phyloP scores from a whole-genome alignment of 2,329 filamentous ascomycete genomes.

The Talaromyces verruculosus region DNA sequence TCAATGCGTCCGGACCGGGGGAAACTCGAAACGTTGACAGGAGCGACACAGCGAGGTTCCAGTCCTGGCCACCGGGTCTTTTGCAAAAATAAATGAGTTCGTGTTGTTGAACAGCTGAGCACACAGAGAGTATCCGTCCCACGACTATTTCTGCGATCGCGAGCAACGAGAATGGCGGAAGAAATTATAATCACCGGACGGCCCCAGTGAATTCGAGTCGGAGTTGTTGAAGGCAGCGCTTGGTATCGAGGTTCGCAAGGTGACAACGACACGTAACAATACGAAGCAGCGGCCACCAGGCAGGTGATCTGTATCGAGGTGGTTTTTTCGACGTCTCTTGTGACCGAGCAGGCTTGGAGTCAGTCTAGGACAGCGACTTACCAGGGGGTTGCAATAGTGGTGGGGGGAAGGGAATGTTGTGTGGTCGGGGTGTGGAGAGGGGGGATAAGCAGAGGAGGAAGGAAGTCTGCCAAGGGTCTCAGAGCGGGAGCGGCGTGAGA shows the following conservation, averaged over 20 bases:
- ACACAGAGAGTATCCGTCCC: slow-evolving; percentile 12
- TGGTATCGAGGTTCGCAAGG: background rate
- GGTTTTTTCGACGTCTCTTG: background rate
- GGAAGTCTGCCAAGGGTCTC: slow-evolving; percentile 4
- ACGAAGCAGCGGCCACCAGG: background rate
- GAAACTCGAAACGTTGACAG: background rate
- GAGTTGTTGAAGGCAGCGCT: background rate
- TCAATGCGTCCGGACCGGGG: slow-evolving; percentile 10
- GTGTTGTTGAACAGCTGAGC: background rate
- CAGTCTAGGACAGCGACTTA: slow-evolving; percentile 3
- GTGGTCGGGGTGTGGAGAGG: slow-evolving; percentile 15
- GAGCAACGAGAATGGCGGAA: background rate
- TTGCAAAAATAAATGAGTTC: background rate
- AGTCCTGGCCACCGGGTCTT: slow-evolving; percentile 6
- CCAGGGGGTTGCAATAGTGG: slow-evolving; percentile 7
- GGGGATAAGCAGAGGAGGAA: background rate
- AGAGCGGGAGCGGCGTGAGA: slow-evolving; percentile 3
- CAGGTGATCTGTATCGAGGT: background rate
- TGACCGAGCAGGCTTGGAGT: slow-evolving; percentile 1
- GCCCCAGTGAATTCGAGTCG: background rate
- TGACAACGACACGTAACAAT: background rate
- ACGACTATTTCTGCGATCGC: background rate
- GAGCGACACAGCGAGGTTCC: slow-evolving; percentile 1
- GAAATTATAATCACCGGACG: slow-evolving; percentile 12
- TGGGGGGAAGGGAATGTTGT: slow-evolving; percentile 11